Evolutionary conservation across 441 rosid genomes (phyloP), one percentile per base, ranked within the genome.

Genomic region (Isatis lusitanica): DNA sequence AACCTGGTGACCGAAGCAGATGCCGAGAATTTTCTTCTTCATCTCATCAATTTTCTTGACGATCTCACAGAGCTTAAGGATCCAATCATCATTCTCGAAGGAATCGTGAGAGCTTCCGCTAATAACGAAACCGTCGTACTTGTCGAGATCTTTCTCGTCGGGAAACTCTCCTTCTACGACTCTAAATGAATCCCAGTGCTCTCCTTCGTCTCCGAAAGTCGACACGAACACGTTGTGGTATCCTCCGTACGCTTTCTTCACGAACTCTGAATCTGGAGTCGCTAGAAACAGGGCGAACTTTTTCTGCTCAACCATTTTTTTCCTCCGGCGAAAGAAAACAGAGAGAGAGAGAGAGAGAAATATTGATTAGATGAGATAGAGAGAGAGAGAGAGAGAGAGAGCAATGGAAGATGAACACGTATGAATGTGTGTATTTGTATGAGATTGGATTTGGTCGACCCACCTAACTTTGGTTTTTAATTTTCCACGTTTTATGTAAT

Each of bases 1-100:
- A 64, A 92, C 98, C 97, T 94, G 97, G 71, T 94, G 98, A 66
- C 97, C 98, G 53, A 94, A 94, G 88, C 97, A 94, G 78, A 94
- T 81, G 7, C 96, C 97, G 6, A 91, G 87, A 53, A 89, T 68
- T 64, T 88, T 91, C 84, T 88, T 90, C 85, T 81, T 77, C 97
- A 87, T 86, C 78, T 87, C 81, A 69, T 87, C 88, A 6, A 90
- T 66, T 53, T 85, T 85, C 57, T 83, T 89, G 55, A 88, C 72
- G 5, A 91, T 74, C 46, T 79, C 81, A 78, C 93, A 86, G 10
- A 94, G 91, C 80, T 82, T 85, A 70, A 87, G 79, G 64, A 94
- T 86, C 98, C 97, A 94, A 10, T 39, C 62, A 58, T 85, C 87
- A 68, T 84, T 82, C 15, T 83, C 96, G 15, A 90, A 90, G 31